phyloP scores from a whole-genome alignment of 176 grass and related monocot species.

The Oryza meridionalis region DNA sequence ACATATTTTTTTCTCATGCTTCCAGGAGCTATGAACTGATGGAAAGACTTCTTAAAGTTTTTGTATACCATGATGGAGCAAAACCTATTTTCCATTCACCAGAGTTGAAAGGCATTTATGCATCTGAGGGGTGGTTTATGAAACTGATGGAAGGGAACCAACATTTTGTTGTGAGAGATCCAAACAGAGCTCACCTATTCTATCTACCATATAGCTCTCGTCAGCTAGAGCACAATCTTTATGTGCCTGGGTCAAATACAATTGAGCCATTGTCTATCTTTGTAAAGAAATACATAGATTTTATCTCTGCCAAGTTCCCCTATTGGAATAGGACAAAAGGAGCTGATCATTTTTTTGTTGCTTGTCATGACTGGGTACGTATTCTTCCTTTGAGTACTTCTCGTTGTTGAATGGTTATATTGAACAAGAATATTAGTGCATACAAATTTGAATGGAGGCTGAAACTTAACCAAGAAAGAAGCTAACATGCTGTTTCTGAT shows the following conservation, averaged over 20 bases:
- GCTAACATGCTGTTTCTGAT: neutral
- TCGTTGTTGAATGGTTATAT: neutral
- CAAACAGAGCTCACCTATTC: constrained; percentile 73
- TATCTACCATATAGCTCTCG: constrained; percentile 82
- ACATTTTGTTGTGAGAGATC: constrained; percentile 68
- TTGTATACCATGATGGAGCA: constrained; percentile 79
- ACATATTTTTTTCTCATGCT: neutral
- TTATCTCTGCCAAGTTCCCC: constrained; percentile 73
- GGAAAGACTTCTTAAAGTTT: constrained; percentile 82
- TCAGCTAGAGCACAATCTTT: constrained; percentile 70
- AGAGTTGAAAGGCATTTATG: constrained; percentile 80
- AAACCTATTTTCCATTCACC: constrained; percentile 88
- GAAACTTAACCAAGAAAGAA: neutral
- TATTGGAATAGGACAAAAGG: constrained; percentile 93
- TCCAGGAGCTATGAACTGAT: constrained; percentile 96
- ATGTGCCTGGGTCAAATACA: constrained; percentile 78
- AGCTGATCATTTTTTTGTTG: constrained; percentile 89
- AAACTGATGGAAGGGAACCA: constrained; percentile 80
- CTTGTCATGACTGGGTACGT: constrained; percentile 97
- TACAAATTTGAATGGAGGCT: neutral
- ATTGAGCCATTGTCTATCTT: constrained; percentile 69
- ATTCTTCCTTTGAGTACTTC: constrained; percentile 21
- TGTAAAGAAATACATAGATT: constrained; percentile 76
- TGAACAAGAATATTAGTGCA: neutral
- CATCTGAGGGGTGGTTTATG: constrained; percentile 98